phyloP scores from a whole-genome alignment of 2,329 filamentous ascomycete species.

The Hysterium pulicare region DNA sequence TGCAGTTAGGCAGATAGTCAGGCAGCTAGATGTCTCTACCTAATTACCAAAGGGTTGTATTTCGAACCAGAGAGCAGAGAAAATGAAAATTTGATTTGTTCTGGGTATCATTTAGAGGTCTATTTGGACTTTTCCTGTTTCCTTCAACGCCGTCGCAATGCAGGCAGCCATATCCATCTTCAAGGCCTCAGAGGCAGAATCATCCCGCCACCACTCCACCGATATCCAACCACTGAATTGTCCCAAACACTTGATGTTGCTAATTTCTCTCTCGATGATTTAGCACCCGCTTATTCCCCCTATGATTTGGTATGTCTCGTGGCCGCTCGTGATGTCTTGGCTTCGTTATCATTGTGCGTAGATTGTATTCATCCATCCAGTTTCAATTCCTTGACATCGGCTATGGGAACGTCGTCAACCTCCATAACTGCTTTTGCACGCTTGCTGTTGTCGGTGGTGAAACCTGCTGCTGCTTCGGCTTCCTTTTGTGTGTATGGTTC shows the following conservation, averaged over 20 bases:
- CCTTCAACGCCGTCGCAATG: slow-evolving; percentile 2
- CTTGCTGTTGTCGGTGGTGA: slow-evolving; percentile 66
- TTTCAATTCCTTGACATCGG: background rate
- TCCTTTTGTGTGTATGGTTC: slow-evolving; percentile 83
- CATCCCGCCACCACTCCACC: too few relatives aligned
- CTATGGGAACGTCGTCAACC: slow-evolving; percentile 20
- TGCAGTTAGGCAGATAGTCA: slow-evolving; percentile 30
- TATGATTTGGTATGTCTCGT: too few relatives aligned
- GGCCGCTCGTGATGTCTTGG: too few relatives aligned
- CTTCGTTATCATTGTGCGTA: too few relatives aligned
- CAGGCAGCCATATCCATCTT: slow-evolving; percentile 1
- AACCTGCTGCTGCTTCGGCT: slow-evolving; percentile 74
- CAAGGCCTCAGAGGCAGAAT: slow-evolving; percentile 1
- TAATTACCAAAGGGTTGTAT: slow-evolving; percentile 12
- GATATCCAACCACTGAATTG: too few relatives aligned
- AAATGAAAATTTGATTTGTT: slow-evolving; percentile 9
- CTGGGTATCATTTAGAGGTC: slow-evolving; percentile 31
- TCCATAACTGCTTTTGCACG: slow-evolving; percentile 33
- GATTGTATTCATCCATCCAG: too few relatives aligned
- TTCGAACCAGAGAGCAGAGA: slow-evolving; percentile 4
- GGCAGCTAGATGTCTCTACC: slow-evolving; percentile 25
- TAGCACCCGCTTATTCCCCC: too few relatives aligned
- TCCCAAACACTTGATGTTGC: too few relatives aligned
- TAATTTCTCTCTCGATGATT: too few relatives aligned
- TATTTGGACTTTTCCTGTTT: slow-evolving; percentile 11